Evolutionary conservation across 2,329 filamentous ascomycete genomes (phyloP).

Genomic region (Diaporthe vexans): DNA sequence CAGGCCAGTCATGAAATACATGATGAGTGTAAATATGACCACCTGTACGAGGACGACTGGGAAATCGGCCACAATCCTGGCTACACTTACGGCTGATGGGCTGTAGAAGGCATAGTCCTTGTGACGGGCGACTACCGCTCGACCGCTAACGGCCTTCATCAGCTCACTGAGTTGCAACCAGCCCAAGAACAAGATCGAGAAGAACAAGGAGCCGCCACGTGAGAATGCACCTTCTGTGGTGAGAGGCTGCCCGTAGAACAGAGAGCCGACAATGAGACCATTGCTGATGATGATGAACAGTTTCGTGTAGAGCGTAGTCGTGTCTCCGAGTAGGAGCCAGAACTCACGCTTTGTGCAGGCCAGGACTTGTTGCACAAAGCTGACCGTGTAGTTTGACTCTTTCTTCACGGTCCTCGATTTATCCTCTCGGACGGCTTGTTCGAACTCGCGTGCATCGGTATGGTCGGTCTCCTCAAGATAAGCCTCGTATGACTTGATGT

Average conservation of each 20-base stretch:
- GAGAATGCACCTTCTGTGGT: constrained; percentile 75
- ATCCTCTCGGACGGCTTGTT: constrained; percentile 73
- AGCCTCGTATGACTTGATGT: constrained; percentile 63
- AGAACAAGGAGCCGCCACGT: constrained; percentile 63
- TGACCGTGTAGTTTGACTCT: constrained; percentile 83
- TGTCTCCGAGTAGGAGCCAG: constrained; percentile 84
- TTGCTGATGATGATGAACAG: constrained; percentile 83
- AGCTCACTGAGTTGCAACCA: constrained; percentile 83
- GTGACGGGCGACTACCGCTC: constrained; percentile 69
- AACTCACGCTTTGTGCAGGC: constrained; percentile 80
- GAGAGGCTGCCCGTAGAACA: constrained; percentile 78
- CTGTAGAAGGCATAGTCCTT: constrained; percentile 66
- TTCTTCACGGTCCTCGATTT: constrained; percentile 78
- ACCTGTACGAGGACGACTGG: constrained; percentile 74
- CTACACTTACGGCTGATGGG: constrained; percentile 69
- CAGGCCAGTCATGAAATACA: constrained; percentile 85
- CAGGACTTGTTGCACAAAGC: constrained; percentile 78
- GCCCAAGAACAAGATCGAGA: constrained; percentile 66
- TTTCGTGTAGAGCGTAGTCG: constrained; percentile 81
- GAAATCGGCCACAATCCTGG: constrained; percentile 71
- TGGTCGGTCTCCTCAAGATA: constrained; percentile 65
- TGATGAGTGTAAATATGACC: constrained; percentile 76
- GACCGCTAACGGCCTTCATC: constrained; percentile 81
- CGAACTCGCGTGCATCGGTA: constrained; percentile 74
- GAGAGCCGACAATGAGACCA: constrained; percentile 79